Evolutionary conservation across 2,329 filamentous ascomycete genomes (phyloP), one percentile per base, ranked within the genome.

Genomic region (Cordyceps fumosorosea): DNA sequence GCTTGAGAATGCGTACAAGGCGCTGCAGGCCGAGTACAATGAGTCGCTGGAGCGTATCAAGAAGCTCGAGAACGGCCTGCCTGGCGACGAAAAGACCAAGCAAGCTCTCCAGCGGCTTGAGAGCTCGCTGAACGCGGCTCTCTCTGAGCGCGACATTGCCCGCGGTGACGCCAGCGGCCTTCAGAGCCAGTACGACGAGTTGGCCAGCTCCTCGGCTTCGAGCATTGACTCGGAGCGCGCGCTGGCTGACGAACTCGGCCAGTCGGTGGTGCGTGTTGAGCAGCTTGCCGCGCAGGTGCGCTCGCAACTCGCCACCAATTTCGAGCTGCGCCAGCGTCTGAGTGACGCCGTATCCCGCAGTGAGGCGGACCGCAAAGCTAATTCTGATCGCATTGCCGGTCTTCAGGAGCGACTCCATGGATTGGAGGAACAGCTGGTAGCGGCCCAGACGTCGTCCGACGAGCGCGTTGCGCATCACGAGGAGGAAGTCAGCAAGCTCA

Each of bases 371-470:
- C 93, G 96, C 72, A 87, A 88, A 69, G 78, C 86, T 64, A 96
- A 92, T 65, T 89, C 89, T 16, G 82, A 86, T 58, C 89, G 90
- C 69, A 96, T 99, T 72, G 90, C 90, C 62, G 83, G 87, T 60
- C 85, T 98, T 72, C 93, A 98, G 73, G 83, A 84, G 65, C 89
- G 87, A 63, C 87, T 99, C 62, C 91, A 89, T 69, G 76, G 79
- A 18, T 85, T 97, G 56, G 95, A 98, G 72, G 93, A 98, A 64
- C 85, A 89, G 68, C 84, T 99, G 24, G 81, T 96, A 60, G 77
- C 85, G 22, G 91, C 93, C 1, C 93, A 98, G 74, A 88, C 91
- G 62, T 84, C 89, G 22, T 93, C 91, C 0, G 95, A 99, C 72
- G 92, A 93, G 55, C 87, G 88, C 45, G 85, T 98, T 62, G 78